Base-by-base conservation (phyloP, 352 stramenopile species). In the Globisporangium iwayamae region DNA sequence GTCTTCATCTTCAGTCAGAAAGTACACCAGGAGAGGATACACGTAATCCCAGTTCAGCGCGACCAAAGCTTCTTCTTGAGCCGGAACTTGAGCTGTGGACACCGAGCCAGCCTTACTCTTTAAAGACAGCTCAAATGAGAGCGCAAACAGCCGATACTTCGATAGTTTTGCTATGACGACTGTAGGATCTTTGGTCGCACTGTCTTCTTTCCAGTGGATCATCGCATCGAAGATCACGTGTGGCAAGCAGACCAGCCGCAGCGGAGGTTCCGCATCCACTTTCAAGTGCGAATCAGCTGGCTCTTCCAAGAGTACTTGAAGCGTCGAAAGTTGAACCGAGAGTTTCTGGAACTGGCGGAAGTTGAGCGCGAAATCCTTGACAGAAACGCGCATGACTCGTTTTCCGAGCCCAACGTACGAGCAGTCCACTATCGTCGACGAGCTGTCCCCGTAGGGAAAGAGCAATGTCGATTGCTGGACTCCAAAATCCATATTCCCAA, bases 1-100 rank as follows among this genome's bases (percentile, higher is more conserved):
- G 16, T 74, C 67, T 7, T 86, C 74, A 11, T 81, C 69, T 25
- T 82, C 71, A 0, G 79, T 85, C 14, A 71, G 41, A 34, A 90
- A 67, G 51, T 70, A 76, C 2, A 89, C 74, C 0, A 93, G 63
- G 28, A 85, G 74, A 2, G 83, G 83, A 54, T 87, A 87, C 14
- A 91, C 71, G 57, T 78, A 84, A 48, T 93, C 83, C 83, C 83
- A 93, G 41, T 90, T 85, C 22, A 91, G 61, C 22, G 72, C 67
- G 1, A 89, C 11, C 4, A 93, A 67, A 4, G 75, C 66, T 60
- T 92, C 78, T 16, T 78, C 71, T 3, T 53, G 48, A 3, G 70
- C 65, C 13, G 83, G 83, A 14, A 89, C 74, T n/a, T 78, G 60
- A 34, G 46, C 45, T n/a, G 70, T 67, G 18, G 52, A 59, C 7